These are phyloP conservation scores for Fraxinus xanthoxyloides DNA, from an alignment of 305 asterid species.

Conservation along the genomic window DNA sequence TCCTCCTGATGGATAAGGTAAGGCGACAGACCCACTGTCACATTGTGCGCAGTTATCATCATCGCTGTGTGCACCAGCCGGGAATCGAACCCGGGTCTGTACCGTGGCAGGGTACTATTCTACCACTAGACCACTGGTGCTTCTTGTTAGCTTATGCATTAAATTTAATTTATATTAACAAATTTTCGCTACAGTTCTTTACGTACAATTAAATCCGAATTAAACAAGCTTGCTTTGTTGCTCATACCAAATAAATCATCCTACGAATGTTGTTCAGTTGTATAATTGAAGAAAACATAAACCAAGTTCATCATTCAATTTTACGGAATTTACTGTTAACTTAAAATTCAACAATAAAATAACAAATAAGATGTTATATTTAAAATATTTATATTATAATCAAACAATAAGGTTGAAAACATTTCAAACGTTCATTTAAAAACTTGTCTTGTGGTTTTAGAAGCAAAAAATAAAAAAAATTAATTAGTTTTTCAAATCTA, in stretches of 20 bases:
- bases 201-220: not conserved
- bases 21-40: not conserved
- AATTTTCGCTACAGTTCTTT: no score
- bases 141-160: not conserved
- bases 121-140: slow-evolving; percentile 76
- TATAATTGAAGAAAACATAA: no score
- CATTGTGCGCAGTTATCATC: not conserved
- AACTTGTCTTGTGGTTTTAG: not conserved
- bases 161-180: no score
- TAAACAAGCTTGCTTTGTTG: no score
- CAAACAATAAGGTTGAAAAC: not conserved
- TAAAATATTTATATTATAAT: no score
- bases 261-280: not conserved
- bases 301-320: not conserved
- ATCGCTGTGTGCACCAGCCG: slow-evolving; percentile 63
- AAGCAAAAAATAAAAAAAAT: not conserved
- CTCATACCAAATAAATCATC: not conserved
- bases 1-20: not conserved
- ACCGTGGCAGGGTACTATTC: slow-evolving; percentile 80
- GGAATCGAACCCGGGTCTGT: slow-evolving; percentile 82
- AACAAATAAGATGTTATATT: no score
- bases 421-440: not conserved
- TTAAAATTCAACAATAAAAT: not conserved
- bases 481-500: not conserved
- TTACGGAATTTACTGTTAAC: no score